Percentiles rank a stretch among this genome's conserved stretches.
Evolutionary conservation across 1,139 yeast species (phyloP).

Genomic region (Oligophagozyma castellii): DNA sequence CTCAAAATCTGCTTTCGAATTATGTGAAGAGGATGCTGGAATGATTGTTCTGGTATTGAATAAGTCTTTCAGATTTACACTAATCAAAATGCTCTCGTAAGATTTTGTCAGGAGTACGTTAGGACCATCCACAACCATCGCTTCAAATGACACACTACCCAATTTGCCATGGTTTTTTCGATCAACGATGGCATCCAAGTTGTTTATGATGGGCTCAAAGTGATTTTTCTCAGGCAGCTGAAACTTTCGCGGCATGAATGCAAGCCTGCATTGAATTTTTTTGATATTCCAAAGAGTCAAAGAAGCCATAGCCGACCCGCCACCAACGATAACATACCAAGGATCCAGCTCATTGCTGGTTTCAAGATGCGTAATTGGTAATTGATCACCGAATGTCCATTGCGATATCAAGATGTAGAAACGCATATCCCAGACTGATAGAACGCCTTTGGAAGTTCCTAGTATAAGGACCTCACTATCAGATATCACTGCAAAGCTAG

Average conservation of each 20-base stretch:
- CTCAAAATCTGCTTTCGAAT: background rate
- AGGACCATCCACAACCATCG: no score
- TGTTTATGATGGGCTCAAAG: no score
- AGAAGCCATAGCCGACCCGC: conserved; percentile 51
- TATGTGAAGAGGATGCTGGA: no score
- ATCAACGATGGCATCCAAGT: no score
- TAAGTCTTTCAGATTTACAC: no score
- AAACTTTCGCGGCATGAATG: no score
- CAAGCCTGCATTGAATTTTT: conserved; percentile 45
- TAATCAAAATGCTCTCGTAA: no score
- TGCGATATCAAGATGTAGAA: conserved; percentile 47
- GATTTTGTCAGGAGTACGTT: no score
- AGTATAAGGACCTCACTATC: conserved; percentile 48
- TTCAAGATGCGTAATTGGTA: conserved; percentile 34
- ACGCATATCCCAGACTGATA: conserved; percentile 73
- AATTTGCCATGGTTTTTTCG: no score
- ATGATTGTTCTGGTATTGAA: no score
- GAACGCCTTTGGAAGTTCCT: conserved; percentile 63
- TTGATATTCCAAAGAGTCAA: conserved; percentile 71
- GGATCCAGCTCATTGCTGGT: conserved; percentile 30
- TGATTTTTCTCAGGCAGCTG: no score
- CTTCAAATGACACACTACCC: no score
- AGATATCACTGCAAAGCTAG: conserved; percentile 45
- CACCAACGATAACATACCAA: conserved; percentile 40
- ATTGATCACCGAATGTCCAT: conserved; percentile 41